phyloP scores from a whole-genome alignment of 148 eudicot species.

The Cornus suecica region DNA sequence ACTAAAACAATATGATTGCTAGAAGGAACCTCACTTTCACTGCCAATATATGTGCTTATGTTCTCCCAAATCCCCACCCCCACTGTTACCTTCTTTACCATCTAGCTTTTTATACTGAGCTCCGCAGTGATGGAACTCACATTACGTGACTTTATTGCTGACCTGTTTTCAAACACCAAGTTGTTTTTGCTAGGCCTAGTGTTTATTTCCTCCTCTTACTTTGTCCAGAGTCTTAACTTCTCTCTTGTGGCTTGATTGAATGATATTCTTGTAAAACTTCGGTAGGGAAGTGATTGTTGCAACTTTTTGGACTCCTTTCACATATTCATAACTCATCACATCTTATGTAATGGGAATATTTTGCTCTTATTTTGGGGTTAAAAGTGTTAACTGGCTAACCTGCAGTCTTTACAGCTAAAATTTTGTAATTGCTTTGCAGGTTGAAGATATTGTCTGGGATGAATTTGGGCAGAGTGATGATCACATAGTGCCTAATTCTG shows the following conservation, averaged over 20 bases:
- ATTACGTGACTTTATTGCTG: too few species aligned
- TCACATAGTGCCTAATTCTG: constrained; percentile 68
- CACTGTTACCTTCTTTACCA: too few species aligned
- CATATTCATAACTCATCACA: neutral
- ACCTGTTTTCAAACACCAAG: too few species aligned
- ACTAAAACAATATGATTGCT: too few species aligned
- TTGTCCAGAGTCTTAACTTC: neutral
- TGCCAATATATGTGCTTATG: too few species aligned
- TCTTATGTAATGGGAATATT: neutral
- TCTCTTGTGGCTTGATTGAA: neutral
- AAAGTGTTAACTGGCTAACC: neutral
- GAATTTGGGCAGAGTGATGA: constrained; percentile 62
- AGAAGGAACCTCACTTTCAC: too few species aligned
- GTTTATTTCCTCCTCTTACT: too few species aligned
- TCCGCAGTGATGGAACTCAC: too few species aligned
- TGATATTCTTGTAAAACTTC: neutral
- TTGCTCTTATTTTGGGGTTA: neutral
- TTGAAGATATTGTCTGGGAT: constrained; percentile 81
- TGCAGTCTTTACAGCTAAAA: constrained; percentile 27
- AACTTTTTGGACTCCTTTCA: neutral
- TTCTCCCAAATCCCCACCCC: too few species aligned
- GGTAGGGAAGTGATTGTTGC: neutral
- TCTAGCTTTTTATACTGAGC: too few species aligned
- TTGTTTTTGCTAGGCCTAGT: too few species aligned
- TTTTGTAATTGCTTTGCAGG: constrained; percentile 47